phyloP scores from a whole-genome alignment of 1,139 yeast species.

The Blastobotrys illinoisensis region DNA sequence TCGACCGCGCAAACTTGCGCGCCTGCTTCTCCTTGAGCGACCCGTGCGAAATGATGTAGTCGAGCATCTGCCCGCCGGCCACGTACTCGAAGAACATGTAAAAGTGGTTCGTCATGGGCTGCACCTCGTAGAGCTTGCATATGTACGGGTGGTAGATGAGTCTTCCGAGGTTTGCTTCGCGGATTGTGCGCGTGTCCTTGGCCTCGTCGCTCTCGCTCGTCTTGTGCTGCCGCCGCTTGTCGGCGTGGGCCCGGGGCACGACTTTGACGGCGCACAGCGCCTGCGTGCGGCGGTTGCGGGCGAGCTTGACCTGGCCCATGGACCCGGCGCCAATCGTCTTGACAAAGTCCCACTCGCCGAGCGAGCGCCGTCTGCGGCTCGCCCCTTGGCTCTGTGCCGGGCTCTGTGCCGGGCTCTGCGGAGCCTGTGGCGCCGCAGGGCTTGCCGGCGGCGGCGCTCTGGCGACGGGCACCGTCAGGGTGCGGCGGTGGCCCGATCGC shows the following conservation, averaged over 20 bases:
- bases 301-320: slow-evolving; percentile 97
- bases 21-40: slow-evolving; percentile 91
- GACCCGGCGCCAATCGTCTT: slow-evolving; percentile 98
- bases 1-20: slow-evolving; percentile 92
- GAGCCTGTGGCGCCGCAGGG: background rate
- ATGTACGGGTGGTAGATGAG: slow-evolving; percentile 88
- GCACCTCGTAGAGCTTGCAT: slow-evolving; percentile 88
- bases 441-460: background rate
- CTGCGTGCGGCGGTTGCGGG: slow-evolving; percentile 73
- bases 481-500: slow-evolving; percentile 1
- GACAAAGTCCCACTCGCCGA: slow-evolving; percentile 96
- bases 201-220: slow-evolving; percentile 82
- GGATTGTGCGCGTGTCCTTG: slow-evolving; percentile 82
- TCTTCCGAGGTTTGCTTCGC: slow-evolving; percentile 93
- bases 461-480: background rate
- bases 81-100: slow-evolving; percentile 97
- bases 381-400: too few species aligned
- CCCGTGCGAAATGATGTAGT: slow-evolving; percentile 95
- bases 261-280: slow-evolving; percentile 67
- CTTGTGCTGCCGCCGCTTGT: slow-evolving; percentile 47
- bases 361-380: slow-evolving; percentile 56
- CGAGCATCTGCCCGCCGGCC: slow-evolving; percentile 96
- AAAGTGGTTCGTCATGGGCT: slow-evolving; percentile 94
- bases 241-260: slow-evolving; percentile 61
- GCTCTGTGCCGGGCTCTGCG: background rate